Evolutionary conservation across 345 rosid species (phyloP).

Genomic region (Lepidium sativum): DNA sequence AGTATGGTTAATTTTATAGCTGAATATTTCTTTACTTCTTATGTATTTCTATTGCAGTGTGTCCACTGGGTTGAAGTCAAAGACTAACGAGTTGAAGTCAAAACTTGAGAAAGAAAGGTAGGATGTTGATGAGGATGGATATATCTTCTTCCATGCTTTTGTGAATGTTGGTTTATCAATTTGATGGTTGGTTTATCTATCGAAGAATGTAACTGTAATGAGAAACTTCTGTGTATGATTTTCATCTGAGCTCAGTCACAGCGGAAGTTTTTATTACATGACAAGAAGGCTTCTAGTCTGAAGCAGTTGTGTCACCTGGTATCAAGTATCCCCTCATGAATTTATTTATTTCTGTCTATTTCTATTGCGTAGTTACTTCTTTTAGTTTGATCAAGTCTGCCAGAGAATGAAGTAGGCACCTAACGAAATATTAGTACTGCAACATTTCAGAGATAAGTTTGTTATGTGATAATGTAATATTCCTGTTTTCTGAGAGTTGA

Average conservation of each 20-base stretch:
- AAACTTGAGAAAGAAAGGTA: no score
- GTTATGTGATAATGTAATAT: neutral
- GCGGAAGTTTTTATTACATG: constrained; percentile 67
- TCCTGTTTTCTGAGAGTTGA: neutral
- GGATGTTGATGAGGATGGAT: no score
- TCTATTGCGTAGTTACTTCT: neutral
- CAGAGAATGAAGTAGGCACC: neutral
- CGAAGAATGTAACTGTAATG: no score
- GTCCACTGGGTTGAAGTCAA: no score
- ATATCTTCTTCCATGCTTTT: no score
- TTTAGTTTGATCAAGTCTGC: neutral
- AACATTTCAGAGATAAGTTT: neutral
- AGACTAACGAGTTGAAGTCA: no score
- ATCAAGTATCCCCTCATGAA: constrained; percentile 37
- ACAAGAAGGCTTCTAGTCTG: constrained; percentile 48
- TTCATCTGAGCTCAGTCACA: constrained; percentile 55
- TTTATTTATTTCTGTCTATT: neutral
- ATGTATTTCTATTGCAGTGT: no score
- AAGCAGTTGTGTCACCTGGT: constrained; percentile 18
- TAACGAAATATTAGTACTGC: neutral
- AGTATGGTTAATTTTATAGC: no score
- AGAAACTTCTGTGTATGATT: no score
- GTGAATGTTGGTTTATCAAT: no score
- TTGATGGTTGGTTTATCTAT: no score
- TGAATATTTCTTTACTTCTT: no score